phyloP scores from a whole-genome alignment of 495 filamentous ascomycete genomes.

The Neurospora tetraspora region DNA sequence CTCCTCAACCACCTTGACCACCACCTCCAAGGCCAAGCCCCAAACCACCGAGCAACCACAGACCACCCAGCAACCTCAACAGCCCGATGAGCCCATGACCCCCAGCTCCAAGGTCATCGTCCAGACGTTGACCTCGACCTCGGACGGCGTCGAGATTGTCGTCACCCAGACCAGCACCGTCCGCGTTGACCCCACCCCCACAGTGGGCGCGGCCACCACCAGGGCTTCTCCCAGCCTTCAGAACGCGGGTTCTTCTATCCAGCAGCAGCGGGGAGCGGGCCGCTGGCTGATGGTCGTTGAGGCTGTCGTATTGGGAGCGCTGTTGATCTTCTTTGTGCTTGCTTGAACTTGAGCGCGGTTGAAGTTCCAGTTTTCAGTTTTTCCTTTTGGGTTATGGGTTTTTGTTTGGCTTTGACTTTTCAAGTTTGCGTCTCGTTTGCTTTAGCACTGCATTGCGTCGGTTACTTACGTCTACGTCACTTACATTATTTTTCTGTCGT shows the following conservation, averaged over 20 bases:
- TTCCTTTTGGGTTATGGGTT: not conserved
- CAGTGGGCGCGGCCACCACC: constrained; percentile 6
- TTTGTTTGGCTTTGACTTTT: not conserved
- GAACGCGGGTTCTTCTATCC: constrained; percentile 14
- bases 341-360: not conserved
- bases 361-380: constrained; percentile 1
- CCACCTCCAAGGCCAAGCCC: constrained; percentile 1
- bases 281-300: constrained; percentile 8
- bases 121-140: constrained; percentile 25
- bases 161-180: constrained; percentile 20
- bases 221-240: constrained; percentile 24
- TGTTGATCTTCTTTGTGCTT: constrained; percentile 5
- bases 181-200: constrained; percentile 3
- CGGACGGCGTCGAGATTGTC: constrained; percentile 25
- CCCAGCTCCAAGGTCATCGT: constrained; percentile 11
- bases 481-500: not conserved
- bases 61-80: not conserved
- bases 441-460: not conserved
- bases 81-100: not conserved
- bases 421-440: not conserved
- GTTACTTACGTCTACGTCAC: not conserved
- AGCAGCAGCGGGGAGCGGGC: constrained; percentile 2
- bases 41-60: constrained; percentile 1
- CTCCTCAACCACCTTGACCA: constrained; percentile 1
- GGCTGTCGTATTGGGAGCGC: constrained; percentile 20